These are phyloP conservation scores for Cladosporium sp. DNA, from an alignment of 2,329 filamentous ascomycete species.

Conservation along the genomic window DNA sequence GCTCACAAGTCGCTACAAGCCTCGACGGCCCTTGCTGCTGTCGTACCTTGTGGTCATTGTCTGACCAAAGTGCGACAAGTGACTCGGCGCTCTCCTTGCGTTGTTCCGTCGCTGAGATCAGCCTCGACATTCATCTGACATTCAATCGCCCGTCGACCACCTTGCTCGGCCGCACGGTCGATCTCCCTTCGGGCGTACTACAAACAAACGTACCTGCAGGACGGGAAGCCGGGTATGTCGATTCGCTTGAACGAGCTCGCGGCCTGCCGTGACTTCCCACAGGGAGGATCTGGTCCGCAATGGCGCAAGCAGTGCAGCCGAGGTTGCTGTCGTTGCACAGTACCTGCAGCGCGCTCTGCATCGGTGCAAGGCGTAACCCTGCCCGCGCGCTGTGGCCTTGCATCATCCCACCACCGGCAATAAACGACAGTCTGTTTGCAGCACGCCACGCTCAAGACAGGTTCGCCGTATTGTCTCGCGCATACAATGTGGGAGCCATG, in stretches of 20 bases:
- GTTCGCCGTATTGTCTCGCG: not conserved
- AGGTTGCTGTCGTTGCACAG: constrained; percentile 8
- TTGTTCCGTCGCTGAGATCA: not conserved
- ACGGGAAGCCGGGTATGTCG: not conserved
- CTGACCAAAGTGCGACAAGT: constrained; percentile 6
- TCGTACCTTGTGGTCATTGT: not conserved
- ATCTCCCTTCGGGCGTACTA: constrained; percentile 2
- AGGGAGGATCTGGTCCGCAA: not conserved
- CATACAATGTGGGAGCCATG: constrained; percentile 10
- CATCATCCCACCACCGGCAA: not conserved
- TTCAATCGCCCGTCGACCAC: not conserved
- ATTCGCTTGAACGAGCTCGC: constrained; percentile 10
- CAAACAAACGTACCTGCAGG: constrained; percentile 5
- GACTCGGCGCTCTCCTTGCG: constrained; percentile 6
- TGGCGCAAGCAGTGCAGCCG: constrained; percentile 6
- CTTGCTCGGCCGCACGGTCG: not conserved
- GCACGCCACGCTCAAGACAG: not conserved
- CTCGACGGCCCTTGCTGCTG: constrained; percentile 9
- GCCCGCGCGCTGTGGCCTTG: constrained; percentile 5
- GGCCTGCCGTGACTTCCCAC: not conserved
- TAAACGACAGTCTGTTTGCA: not conserved
- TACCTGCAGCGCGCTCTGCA: constrained; percentile 15
- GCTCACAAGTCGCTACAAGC: constrained; percentile 4
- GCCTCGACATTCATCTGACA: not conserved
- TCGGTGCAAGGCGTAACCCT: constrained; percentile 5